These are phyloP conservation scores for Candida lessepsii DNA, from an alignment of 805 yeast species.

Conservation along the genomic window DNA sequence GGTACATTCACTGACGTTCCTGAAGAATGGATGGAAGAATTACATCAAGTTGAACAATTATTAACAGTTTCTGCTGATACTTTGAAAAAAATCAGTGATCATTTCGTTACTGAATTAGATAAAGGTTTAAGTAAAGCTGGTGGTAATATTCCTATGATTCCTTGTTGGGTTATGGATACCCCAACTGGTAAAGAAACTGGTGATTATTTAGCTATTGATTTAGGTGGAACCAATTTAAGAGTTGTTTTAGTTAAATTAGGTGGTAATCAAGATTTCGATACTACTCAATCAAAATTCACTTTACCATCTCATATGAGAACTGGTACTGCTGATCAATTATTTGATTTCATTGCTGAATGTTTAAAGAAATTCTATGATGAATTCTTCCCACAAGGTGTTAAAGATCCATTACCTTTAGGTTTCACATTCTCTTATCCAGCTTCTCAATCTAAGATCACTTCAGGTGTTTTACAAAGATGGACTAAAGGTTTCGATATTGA, in stretches of 20 bases:
- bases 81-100: constrained; percentile 66
- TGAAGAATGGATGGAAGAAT: constrained; percentile 55
- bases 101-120: constrained; percentile 74
- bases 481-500: constrained; percentile 95
- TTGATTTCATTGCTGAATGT: constrained; percentile 83
- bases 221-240: constrained; percentile 96
- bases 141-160: constrained; percentile 94
- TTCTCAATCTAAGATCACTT: constrained; percentile 76
- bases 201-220: constrained; percentile 85
- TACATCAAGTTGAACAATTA: constrained; percentile 54
- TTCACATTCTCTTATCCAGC: constrained; percentile 95
- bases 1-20: constrained; percentile 64
- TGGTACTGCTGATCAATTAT: constrained; percentile 71
- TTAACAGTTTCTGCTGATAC: constrained; percentile 62
- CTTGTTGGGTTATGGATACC: constrained; percentile 92
- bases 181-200: constrained; percentile 94
- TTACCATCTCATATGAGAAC: constrained; percentile 79
- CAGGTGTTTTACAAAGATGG: constrained; percentile 92
- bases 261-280: constrained; percentile 83
- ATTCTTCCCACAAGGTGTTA: constrained; percentile 66
- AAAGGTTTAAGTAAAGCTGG: constrained; percentile 76
- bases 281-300: constrained; percentile 80
- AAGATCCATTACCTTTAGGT: constrained; percentile 71
- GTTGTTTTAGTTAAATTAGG: constrained; percentile 82
- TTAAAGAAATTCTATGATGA: constrained; percentile 67